Conservation (phyloP, 177 flowering plant genomes). For the Vitis hybrid region DNA sequence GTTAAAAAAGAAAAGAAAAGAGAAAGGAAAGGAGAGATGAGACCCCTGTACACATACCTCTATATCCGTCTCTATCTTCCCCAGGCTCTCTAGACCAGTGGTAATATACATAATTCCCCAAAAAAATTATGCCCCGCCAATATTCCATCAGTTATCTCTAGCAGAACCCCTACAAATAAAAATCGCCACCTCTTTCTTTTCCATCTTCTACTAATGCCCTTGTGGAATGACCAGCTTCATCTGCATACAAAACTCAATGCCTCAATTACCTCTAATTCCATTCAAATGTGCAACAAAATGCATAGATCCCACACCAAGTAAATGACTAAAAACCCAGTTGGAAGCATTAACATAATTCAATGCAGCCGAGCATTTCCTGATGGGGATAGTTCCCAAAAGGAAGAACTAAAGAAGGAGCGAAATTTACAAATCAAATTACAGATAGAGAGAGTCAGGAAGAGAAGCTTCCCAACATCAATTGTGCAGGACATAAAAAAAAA, state of each 20-base stretch:
- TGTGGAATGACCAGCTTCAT: conserved; percentile 31
- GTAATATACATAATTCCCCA: conserved; percentile 41
- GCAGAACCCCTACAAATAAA: conserved; percentile 19
- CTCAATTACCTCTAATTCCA: background rate
- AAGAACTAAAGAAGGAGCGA: too few species aligned
- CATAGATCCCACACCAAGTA: background rate
- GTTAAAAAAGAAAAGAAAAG: background rate
- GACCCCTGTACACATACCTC: conserved; percentile 58
- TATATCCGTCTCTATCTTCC: conserved; percentile 42
- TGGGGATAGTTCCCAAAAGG: too few species aligned
- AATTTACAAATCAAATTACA: too few species aligned
- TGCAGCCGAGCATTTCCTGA: too few species aligned
- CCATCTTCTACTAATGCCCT: conserved; percentile 15
- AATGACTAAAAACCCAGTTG: background rate
- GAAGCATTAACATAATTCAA: too few species aligned
- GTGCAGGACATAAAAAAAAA: too few species aligned
- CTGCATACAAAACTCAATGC: conserved; percentile 22
- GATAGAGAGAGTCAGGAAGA: background rate
- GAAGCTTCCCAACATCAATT: too few species aligned
- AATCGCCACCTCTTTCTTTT: conserved; percentile 4
- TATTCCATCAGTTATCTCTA: conserved; percentile 7
- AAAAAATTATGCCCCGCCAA: conserved; percentile 11
- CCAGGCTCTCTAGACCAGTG: conserved; percentile 28
- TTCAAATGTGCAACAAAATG: background rate
- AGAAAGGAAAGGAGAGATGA: conserved; percentile 21